Percentiles rank a stretch among this genome's conserved stretches.
Conservation (phyloP, 129 eudicot genomes). For the Flaveria brownii region DNA sequence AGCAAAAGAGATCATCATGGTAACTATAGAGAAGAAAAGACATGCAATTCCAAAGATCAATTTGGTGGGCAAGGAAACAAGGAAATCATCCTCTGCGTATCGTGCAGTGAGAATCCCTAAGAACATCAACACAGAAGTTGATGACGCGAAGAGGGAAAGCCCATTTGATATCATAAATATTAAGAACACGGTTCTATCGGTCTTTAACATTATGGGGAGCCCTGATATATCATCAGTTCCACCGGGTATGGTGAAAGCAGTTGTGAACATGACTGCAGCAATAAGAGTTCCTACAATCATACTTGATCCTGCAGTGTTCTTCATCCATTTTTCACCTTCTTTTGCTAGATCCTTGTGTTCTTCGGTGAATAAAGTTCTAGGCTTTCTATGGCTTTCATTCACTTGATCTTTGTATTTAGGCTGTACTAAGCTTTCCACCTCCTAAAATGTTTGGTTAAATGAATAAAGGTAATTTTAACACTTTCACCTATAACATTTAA, state of each 20-base stretch:
- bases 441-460: slow-evolving; percentile 29
- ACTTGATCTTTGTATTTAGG: slow-evolving; percentile 48
- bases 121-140: slow-evolving; percentile 52
- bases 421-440: slow-evolving; percentile 51
- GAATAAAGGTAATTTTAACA: not conserved
- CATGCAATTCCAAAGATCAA: slow-evolving; percentile 46
- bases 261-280: slow-evolving; percentile 63
- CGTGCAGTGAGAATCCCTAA: slow-evolving; percentile 54
- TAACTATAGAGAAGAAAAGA: slow-evolving; percentile 51
- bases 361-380: slow-evolving; percentile 38
- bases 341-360: slow-evolving; percentile 48
- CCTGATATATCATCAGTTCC: slow-evolving; percentile 39
- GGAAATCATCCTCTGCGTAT: slow-evolving; percentile 52
- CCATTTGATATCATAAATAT: slow-evolving; percentile 47
- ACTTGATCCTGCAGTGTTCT: slow-evolving; percentile 59
- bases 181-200: slow-evolving; percentile 25
- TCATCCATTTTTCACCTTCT: slow-evolving; percentile 63
- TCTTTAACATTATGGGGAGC: slow-evolving; percentile 39
- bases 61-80: slow-evolving; percentile 45
- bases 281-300: slow-evolving; percentile 60
- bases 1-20: slow-evolving; percentile 57
- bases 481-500: not conserved
- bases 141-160: slow-evolving; percentile 45
- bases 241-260: slow-evolving; percentile 61
- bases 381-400: slow-evolving; percentile 44